Base-by-base conservation (phyloP, 192 early-diverging fungal species). In the Podochytrium sp. region DNA sequence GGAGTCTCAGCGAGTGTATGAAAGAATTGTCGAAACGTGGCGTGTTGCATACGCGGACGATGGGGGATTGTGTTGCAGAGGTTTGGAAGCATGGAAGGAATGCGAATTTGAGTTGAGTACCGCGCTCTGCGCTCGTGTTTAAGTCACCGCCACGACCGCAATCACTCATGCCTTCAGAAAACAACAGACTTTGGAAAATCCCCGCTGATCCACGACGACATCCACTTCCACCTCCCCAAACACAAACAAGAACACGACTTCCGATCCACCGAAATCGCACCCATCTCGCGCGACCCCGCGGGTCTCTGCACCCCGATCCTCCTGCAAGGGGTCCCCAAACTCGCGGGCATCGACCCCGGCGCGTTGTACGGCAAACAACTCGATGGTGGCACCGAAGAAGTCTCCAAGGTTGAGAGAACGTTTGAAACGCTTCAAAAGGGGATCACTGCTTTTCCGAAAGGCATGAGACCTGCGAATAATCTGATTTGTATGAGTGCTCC, bases 401-500 rank as follows among this genome's bases (percentile, higher is more conserved):
- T 42, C 20, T 12, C 12, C 5, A 23, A 32, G 0, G 60, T 62
- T 5, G 55, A 7, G 7, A n/a, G n/a, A n/a, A n/a, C n/a, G n/a
- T n/a, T n/a, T n/a, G n/a, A n/a, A n/a, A n/a, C n/a, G n/a, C 52
- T 55, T 29, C 20, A 55, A 25, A 20, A 7, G 12, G 23, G 7
- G 10, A 55, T n/a, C 47, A 47, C 51, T 27, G 10, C 34, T 18
- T 20, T 7, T 16, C 33, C 38, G 4, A 38, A 38, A 61, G 10
- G 12, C 4, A 14, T 6, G 41, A 18, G 63, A 1, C 40, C 25
- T 18, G 42, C n/a, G 12, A 73, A 65, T 63, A 78, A 78, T 35
- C n/a, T 78, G 41, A 73, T 78, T 57, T 50, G 38, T 50, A 78
- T 78, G 76, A 57, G 41, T 42, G 76, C 76, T n/a, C 62, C 71